These are phyloP conservation scores for Baudoinia panamericana DNA, from an alignment of 495 filamentous ascomycete genomes.

Conservation along the genomic window DNA sequence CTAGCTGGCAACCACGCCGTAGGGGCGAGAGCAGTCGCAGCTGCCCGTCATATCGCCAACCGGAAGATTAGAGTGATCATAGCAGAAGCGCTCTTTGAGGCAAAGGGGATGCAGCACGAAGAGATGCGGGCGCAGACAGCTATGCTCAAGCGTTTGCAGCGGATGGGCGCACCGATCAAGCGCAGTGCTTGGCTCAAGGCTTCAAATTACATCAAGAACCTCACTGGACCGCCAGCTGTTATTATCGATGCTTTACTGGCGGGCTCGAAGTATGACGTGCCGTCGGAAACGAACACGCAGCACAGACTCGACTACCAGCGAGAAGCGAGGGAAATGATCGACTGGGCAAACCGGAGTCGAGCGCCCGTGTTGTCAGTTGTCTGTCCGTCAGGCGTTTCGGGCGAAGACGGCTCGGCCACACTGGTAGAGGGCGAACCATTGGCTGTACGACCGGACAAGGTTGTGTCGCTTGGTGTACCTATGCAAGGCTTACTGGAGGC, in stretches of 20 bases:
- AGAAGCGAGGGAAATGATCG: conserved; percentile 68
- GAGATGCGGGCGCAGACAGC: conserved; percentile 39
- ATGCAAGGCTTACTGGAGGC: conserved; percentile 69
- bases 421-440: conserved; percentile 56
- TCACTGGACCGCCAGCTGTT: conserved; percentile 54
- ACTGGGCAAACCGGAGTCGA: conserved; percentile 75
- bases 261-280: conserved; percentile 69
- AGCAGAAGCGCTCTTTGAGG: conserved; percentile 25
- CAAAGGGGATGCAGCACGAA: conserved; percentile 9
- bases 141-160: conserved; percentile 62
- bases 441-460: conserved; percentile 58
- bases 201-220: conserved; percentile 36
- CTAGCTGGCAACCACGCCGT: conserved; percentile 80
- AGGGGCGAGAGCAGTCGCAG: conserved; percentile 70
- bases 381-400: conserved; percentile 75
- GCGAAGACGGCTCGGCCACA: conserved; percentile 50
- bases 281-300: conserved; percentile 38
- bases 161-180: conserved; percentile 53
- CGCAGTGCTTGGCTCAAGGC: conserved; percentile 27
- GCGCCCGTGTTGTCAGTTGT: conserved; percentile 69
- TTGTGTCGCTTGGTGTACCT: conserved; percentile 73
- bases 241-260: conserved; percentile 84
- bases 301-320: neutral
- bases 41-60: conserved; percentile 73
- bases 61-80: conserved; percentile 65